phyloP scores from a whole-genome alignment of 257 asterid species.

The Petrea volubilis region DNA sequence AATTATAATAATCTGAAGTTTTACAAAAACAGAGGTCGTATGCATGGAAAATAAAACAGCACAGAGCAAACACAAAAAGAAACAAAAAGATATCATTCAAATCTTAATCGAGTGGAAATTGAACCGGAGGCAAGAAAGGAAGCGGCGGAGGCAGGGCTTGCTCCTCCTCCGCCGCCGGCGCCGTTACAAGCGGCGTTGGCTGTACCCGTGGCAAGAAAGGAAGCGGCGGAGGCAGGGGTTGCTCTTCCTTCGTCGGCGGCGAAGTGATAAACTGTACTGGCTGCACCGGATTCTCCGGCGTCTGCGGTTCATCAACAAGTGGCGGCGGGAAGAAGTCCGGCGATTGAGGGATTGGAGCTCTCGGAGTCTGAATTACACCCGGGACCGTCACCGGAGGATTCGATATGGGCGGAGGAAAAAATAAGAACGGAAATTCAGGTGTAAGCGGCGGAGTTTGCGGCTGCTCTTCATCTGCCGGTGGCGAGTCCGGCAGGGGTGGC shows the following conservation, averaged over 20 bases:
- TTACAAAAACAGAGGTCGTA: not conserved
- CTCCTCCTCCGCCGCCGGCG: conserved; percentile 33
- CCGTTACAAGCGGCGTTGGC: conserved; percentile 30
- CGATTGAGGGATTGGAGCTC: conserved; percentile 18
- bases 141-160: conserved; percentile 44
- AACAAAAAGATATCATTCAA: not conserved
- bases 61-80: not conserved
- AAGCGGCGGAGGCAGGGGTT: conserved; percentile 41
- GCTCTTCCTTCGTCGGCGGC: conserved; percentile 34
- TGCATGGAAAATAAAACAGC: conserved; percentile 19
- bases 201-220: conserved; percentile 33
- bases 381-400: conserved; percentile 25
- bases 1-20: not conserved
- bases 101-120: conserved; percentile 29
- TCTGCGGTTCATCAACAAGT: not conserved
- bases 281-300: conserved; percentile 24
- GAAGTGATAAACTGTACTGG: conserved; percentile 32
- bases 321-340: conserved; percentile 38
- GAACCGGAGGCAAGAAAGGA: conserved; percentile 31
- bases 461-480: conserved; percentile 26
- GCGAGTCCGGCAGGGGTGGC: conserved; percentile 34
- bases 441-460: conserved; percentile 25
- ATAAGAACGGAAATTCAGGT: conserved; percentile 34
- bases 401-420: conserved; percentile 28
- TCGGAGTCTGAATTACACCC: conserved; percentile 10